These are phyloP conservation scores for Colletotrichum agaves DNA, from an alignment of 2,329 filamentous ascomycete genomes.

Conservation along the genomic window DNA sequence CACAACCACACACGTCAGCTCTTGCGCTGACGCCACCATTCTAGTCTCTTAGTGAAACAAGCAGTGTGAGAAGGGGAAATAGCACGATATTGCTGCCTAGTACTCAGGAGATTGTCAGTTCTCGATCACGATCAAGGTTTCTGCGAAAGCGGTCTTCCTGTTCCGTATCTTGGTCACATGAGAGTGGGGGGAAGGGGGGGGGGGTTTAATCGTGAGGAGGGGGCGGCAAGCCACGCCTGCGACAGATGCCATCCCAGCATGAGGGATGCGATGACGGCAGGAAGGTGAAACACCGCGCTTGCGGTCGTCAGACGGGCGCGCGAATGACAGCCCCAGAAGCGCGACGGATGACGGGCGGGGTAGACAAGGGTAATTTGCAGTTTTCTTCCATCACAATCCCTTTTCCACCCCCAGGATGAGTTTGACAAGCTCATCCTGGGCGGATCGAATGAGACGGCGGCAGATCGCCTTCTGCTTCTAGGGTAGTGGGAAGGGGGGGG, in stretches of 20 bases:
- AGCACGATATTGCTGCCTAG: conserved; percentile 2
- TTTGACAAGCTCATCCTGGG: background rate
- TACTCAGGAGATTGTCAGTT: background rate
- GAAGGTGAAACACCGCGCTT: conserved; percentile 23
- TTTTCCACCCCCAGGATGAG: background rate
- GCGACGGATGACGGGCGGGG: background rate
- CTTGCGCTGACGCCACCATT: background rate
- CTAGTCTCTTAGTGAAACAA: background rate
- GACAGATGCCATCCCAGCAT: conserved; percentile 35
- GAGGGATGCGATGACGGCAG: conserved; percentile 20
- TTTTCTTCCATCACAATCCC: background rate
- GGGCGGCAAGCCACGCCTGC: conserved; percentile 1
- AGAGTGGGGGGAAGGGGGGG: background rate
- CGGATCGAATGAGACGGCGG: background rate
- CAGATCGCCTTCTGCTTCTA: background rate
- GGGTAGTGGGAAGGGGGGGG: background rate
- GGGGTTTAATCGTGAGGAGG: background rate
- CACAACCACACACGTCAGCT: background rate
- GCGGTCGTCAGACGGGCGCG: background rate
- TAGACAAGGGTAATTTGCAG: background rate
- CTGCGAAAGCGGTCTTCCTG: background rate
- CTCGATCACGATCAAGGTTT: conserved; percentile 10
- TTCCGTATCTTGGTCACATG: background rate
- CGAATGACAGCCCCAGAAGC: background rate
- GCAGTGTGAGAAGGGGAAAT: background rate